Evolutionary conservation across 257 asterid species (phyloP).

Genomic region (Jaltomata sinuosa): DNA sequence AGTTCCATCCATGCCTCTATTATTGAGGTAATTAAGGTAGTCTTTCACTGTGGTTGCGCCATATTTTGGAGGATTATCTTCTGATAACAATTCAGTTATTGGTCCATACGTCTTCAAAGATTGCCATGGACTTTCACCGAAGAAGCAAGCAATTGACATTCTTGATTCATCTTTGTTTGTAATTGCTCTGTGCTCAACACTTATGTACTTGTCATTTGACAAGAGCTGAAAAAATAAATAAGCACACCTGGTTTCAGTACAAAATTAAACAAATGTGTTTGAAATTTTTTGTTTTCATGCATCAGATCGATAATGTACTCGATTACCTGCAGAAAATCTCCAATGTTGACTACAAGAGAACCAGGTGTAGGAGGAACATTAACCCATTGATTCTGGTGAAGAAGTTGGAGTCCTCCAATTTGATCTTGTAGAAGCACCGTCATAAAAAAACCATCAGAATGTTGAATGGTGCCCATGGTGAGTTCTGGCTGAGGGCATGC

Average conservation of each 20-base stretch:
- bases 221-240: slow-evolving; percentile 27
- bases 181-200: slow-evolving; percentile 45
- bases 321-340: slow-evolving; percentile 41
- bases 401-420: not conserved
- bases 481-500: not conserved
- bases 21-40: slow-evolving; percentile 18
- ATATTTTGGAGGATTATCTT: slow-evolving; percentile 37
- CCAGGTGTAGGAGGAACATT: slow-evolving; percentile 25
- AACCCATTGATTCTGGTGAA: not conserved
- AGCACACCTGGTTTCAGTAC: not conserved
- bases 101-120: slow-evolving; percentile 40
- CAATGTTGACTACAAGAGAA: slow-evolving; percentile 44
- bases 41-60: slow-evolving; percentile 36
- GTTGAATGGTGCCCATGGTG: not conserved
- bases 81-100: slow-evolving; percentile 36
- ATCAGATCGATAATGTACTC: not conserved
- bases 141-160: slow-evolving; percentile 53
- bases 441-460: not conserved
- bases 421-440: not conserved
- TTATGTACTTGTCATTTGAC: slow-evolving; percentile 54
- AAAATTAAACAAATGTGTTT: not conserved
- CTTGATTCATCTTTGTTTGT: slow-evolving; percentile 46
- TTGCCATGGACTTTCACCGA: slow-evolving; percentile 23
- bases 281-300: not conserved
- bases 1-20: slow-evolving; percentile 34